Conservation (phyloP, 805 yeast species). For the Soucietia sequanensis region DNA sequence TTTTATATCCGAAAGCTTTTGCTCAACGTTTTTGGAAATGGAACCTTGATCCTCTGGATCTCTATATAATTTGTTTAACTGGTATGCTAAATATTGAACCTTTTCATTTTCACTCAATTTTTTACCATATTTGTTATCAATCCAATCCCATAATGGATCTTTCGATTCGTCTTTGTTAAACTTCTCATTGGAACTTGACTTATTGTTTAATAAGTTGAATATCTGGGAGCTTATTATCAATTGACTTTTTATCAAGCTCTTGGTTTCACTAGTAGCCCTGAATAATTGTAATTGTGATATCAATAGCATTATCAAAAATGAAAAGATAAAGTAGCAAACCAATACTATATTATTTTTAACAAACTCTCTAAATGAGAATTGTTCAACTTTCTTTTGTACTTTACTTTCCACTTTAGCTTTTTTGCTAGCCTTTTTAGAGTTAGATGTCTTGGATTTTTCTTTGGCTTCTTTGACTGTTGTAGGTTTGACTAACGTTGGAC, state of each 20-base stretch:
- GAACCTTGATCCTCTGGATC: not conserved
- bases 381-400: not conserved
- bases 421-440: not conserved
- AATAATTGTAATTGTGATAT: constrained; percentile 19
- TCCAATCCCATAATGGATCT: constrained; percentile 27
- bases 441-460: not conserved
- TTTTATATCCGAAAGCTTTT: constrained; percentile 7
- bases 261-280: constrained; percentile 18
- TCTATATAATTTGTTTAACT: constrained; percentile 12
- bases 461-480: constrained; percentile 2
- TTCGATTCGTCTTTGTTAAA: constrained; percentile 6
- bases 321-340: constrained; percentile 16
- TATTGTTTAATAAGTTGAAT: constrained; percentile 4
- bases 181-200: constrained; percentile 1
- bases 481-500: constrained; percentile 11
- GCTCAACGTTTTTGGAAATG: constrained; percentile 3
- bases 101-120: constrained; percentile 15
- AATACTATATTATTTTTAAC: constrained; percentile 12
- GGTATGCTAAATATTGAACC: constrained; percentile 17
- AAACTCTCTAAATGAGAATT: constrained; percentile 6
- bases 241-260: constrained; percentile 20
- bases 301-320: constrained; percentile 18
- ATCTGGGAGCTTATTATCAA: constrained; percentile 16
- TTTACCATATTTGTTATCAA: constrained; percentile 13
- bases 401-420: constrained; percentile 3